Evolutionary conservation across 2,329 filamentous ascomycete species (phyloP).

Genomic region (Claviceps maximensis): DNA sequence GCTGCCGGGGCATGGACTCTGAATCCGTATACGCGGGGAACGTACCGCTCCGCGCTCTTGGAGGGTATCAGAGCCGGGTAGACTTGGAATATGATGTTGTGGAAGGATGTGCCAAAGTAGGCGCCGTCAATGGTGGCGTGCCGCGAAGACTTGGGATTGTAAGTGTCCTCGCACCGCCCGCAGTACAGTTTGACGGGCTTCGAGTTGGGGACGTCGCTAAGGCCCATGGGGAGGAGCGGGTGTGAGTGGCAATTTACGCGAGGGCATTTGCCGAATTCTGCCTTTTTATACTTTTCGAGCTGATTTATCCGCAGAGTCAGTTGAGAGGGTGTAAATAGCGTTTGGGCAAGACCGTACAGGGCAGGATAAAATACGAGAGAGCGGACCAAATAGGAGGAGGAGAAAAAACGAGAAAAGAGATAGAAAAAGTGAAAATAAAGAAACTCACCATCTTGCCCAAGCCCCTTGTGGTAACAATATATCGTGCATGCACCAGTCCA

Average conservation of each 20-base stretch:
- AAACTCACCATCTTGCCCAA: slow-evolving; percentile 81
- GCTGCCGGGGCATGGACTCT: slow-evolving; percentile 84
- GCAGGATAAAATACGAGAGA: too few relatives aligned
- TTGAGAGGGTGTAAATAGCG: too few relatives aligned
- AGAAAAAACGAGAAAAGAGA: not conserved
- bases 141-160: slow-evolving; percentile 95
- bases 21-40: slow-evolving; percentile 88
- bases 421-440: not conserved
- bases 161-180: slow-evolving; percentile 91
- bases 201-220: slow-evolving; percentile 74
- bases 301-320: slow-evolving; percentile 23
- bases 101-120: slow-evolving; percentile 96
- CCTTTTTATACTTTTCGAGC: slow-evolving; percentile 98
- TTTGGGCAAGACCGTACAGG: too few relatives aligned
- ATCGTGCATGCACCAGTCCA: slow-evolving; percentile 87
- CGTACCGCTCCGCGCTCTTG: slow-evolving; percentile 76
- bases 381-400: not conserved
- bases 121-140: slow-evolving; percentile 93
- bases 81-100: slow-evolving; percentile 98
- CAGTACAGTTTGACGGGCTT: slow-evolving; percentile 97
- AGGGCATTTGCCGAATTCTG: slow-evolving; percentile 94
- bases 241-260: slow-evolving; percentile 91
- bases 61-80: slow-evolving; percentile 80
- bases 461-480: slow-evolving; percentile 90
- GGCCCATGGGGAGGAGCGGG: slow-evolving; percentile 86